phyloP scores from a whole-genome alignment of 1,284 basidiomycete genomes.

The Trametes versicolor region DNA sequence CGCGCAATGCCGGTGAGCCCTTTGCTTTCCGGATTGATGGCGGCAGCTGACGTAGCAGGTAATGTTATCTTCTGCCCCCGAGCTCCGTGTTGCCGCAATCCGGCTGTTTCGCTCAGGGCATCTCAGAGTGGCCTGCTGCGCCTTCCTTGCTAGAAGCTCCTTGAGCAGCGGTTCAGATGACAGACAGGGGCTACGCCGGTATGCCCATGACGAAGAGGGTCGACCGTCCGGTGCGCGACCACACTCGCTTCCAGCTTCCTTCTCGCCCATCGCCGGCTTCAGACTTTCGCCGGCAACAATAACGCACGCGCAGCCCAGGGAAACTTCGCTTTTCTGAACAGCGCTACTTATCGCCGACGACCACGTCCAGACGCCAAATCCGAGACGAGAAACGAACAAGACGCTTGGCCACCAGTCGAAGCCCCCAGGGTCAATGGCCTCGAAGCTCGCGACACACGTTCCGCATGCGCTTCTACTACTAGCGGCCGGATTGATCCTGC shows the following conservation, averaged over 20 bases:
- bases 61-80: background rate
- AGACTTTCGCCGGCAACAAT: background rate
- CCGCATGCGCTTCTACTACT: background rate
- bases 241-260: background rate
- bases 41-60: slow-evolving; percentile 1
- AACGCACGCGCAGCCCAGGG: slow-evolving; percentile 1
- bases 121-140: background rate
- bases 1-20: background rate
- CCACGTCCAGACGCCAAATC: background rate
- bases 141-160: slow-evolving; percentile 6
- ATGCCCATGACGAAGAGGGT: background rate
- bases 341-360: background rate
- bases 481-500: slow-evolving; percentile 11
- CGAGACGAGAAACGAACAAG: slow-evolving; percentile 4
- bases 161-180: background rate
- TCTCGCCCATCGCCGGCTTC: background rate
- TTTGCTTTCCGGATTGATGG: background rate
- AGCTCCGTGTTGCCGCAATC: background rate
- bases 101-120: background rate
- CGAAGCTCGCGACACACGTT: slow-evolving; percentile 12
- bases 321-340: background rate
- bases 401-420: slow-evolving; percentile 4
- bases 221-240: background rate
- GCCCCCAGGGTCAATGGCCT: background rate
- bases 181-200: slow-evolving; percentile 1